These are phyloP conservation scores for Aspergillus biplanus DNA, from an alignment of 495 filamentous ascomycete species.

Conservation along the genomic window DNA sequence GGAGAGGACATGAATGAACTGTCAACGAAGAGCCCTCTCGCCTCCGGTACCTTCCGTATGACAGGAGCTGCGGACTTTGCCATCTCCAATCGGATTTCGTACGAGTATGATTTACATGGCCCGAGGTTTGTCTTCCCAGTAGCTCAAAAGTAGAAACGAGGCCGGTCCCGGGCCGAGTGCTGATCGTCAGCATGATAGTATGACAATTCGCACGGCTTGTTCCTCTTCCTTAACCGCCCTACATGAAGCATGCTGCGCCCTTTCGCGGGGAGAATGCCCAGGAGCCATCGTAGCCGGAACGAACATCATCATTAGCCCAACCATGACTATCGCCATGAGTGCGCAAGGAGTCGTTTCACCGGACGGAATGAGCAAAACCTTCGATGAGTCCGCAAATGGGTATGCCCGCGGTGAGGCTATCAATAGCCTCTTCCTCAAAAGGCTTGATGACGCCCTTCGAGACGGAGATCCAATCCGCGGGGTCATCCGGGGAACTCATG, in stretches of 20 bases:
- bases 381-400: conserved; percentile 64
- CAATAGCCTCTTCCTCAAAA: conserved; percentile 42
- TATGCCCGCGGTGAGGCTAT: conserved; percentile 66
- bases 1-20: conserved; percentile 16
- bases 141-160: too few species aligned
- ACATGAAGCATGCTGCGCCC: conserved; percentile 37
- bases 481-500: conserved; percentile 41
- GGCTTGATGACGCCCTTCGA: conserved; percentile 35
- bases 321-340: conserved; percentile 30
- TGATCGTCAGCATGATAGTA: too few species aligned
- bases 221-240: conserved; percentile 39
- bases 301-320: conserved; percentile 43
- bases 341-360: conserved; percentile 33
- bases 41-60: background rate
- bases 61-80: conserved; percentile 6
- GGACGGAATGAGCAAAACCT: conserved; percentile 54
- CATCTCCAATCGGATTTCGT: conserved; percentile 37
- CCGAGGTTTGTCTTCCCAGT: too few species aligned
- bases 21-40: background rate
- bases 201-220: conserved; percentile 43
- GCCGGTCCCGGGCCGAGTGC: too few species aligned
- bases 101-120: conserved; percentile 38
- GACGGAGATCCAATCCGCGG: conserved; percentile 45
- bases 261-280: conserved; percentile 41
- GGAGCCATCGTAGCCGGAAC: conserved; percentile 43